Base-by-base conservation (phyloP, 2,329 filamentous ascomycete genomes). In the Onygenales sp. region DNA sequence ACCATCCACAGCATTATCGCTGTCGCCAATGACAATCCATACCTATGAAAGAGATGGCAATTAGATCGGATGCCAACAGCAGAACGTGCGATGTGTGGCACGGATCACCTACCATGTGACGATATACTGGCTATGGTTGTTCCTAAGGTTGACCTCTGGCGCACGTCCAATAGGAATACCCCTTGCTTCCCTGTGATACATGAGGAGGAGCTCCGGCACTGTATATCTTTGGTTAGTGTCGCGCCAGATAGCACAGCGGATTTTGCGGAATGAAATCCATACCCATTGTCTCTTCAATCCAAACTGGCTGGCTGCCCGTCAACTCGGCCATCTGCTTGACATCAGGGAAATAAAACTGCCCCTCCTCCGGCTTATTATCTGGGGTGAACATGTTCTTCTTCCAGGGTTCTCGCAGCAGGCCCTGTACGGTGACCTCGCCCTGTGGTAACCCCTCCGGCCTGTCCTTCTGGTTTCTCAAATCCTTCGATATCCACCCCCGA, bases 361-460 rank as follows among this genome's bases (percentile, higher is more conserved):
- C 82, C 65, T 84, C 83, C 61, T 91, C 85, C 0, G 92, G 92
- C 61, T 82, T 77, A 63, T 98, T 98, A 0, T 87, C 84, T 0
- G 93, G 93, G 53, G 93, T 98, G 69, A 98, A 98, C 80, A 91
- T 86, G 69, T 98, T 98, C 78, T 92, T 95, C 79, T 95, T 93
- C 82, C 89, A 95, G 7, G 92, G 92, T 73, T 93, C 83, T 55
- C 93, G 75, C 67, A 98, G 68, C 67, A 98, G 64, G 0, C 93
- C 93, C 72, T 95, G 84, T 2, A 98, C 83, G 0, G 79, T 80
- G 8, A 97, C 84, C 63, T 86, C 82, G 0, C 83, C 89, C 48
- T 65, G 68, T 0, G 87, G 86, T 60, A 97, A 61, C 1, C 83
- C 83, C 27, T 83, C 80, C 0, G 78, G 74, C 39, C 89, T 74